Base-by-base conservation (phyloP, 2,329 filamentous ascomycete genomes). In the Neofusicoccum kwambonambiense region DNA sequence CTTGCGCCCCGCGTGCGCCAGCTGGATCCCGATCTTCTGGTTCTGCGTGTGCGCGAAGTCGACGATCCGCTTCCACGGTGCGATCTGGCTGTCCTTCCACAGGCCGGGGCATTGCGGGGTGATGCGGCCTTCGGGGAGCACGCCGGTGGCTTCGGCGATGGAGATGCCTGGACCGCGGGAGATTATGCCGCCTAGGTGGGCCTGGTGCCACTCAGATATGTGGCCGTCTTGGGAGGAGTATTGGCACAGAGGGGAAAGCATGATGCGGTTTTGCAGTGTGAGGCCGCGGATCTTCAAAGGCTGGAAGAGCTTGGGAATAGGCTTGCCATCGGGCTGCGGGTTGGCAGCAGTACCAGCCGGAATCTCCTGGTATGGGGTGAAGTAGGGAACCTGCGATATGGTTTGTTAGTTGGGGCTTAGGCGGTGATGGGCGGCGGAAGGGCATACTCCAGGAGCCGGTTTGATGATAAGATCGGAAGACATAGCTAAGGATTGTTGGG, bases 71-170 rank as follows among this genome's bases (percentile, higher is more conserved):
- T 84, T 85, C 65, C 96, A 79, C 0, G 89, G 88, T 67, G 84
- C 89, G 66, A 93, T 89, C 75, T 97, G 93, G 39, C 84, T 87
- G 76, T 97, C 93, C 67, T 90, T 83, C 93, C 93, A 97, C 7
- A 97, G 79, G 0, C 93, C 92, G 12, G 81, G 79, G 74, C 94
- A 91, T 74, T 94, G 83, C 0, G 92, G 92, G 0, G 90, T 90
- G 80, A 96, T 96, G 64, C 93, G 86, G 31, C 93, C 93, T 69
- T 93, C 88, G 5, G 91, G 79, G 7, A 86, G 82, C 0, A 96
- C 90, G 41, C 87, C 82, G 0, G 91, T 93, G 31, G 93, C 92
- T 79, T 97, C 93, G 65, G 93, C 82, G 66, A 93, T 86, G 54
- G 89, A 81, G 17, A 96, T 81, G 1, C 87, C 90, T 0, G 90